Base-by-base conservation (phyloP, 1,284 basidiomycete species). In the Cystobasidium sp. region DNA sequence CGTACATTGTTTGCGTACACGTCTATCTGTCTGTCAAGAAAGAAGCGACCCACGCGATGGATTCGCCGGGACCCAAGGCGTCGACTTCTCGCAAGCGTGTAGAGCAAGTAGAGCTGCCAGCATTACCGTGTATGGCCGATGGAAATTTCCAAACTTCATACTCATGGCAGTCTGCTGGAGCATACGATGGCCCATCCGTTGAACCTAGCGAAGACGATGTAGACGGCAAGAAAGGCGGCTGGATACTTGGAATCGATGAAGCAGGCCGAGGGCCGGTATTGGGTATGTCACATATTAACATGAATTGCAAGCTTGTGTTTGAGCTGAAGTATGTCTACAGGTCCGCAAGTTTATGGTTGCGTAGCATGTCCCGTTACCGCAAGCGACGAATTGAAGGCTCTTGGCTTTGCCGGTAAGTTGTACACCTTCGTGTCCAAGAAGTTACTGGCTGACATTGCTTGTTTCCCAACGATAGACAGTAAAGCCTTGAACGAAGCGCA, bases 181-280 rank as follows among this genome's bases (percentile, higher is more conserved):
- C 52, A 14, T 64, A 77, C 51, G 68, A 58, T 41, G 51, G 43
- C 2, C 52, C 47, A 41, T 46, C 31, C 5, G 37, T 47, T 47
- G 65, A 63, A 22, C 44, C 49, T 59, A 71, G 44, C 12, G 76
- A 76, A 4, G 72, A 66, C 16, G 75, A 59, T 22, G 16, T 43
- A 22, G 63, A 64, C 31, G 0, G 88, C 88, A n/a, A 91, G 89
- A 83, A 90, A 53, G 82, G 81, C 44, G 82, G 82, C 8, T 86
- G 84, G 84, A 83, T 97, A 64, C 89, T 99, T 71, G 96, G 96
- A 47, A 94, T 99, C 7, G 96, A 99, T 82, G 96, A 99, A 82
- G 96, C 96, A 0, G 96, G 96, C 0, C 86, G 96, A 75, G 96
- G 97, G 0, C 96, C 95, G 14, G 94, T 94, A 0, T 85, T 97